Conservation (phyloP, 257 asterid genomes). For the Jaltomata sinuosa region DNA sequence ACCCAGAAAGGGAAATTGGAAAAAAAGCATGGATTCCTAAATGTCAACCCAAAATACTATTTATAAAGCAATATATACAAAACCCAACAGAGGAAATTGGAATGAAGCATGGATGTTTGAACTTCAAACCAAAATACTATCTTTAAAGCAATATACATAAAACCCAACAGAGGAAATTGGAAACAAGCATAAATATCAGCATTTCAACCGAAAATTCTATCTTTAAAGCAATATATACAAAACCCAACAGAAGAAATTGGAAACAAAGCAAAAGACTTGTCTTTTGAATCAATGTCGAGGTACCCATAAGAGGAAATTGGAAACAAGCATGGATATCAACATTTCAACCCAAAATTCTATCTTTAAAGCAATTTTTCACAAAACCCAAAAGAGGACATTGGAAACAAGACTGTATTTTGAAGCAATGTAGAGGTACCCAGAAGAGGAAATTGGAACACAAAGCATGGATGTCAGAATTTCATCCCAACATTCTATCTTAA, state of each 20-base stretch:
- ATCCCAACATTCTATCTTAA: neutral
- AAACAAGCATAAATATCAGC: no score
- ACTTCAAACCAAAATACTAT: neutral
- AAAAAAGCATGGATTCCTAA: neutral
- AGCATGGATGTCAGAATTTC: neutral
- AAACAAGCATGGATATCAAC: no score
- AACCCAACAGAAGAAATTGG: neutral
- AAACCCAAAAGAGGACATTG: neutral
- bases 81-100: neutral
- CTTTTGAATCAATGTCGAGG: no score
- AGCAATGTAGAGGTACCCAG: neutral
- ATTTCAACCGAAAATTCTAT: no score
- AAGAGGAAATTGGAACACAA: neutral
- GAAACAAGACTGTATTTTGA: neutral
- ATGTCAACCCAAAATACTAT: neutral
- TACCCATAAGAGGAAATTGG: neutral
- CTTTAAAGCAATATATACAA: neutral
- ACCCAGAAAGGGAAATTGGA: neutral
- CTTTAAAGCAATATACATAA: neutral
- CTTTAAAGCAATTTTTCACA: neutral
- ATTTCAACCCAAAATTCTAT: neutral
- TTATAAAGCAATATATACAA: neutral
- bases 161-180: neutral
- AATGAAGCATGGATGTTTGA: neutral
- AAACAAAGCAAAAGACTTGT: no score